These are phyloP conservation scores for Priceomyces haplophilus DNA, from an alignment of 805 yeast genomes.

Conservation along the genomic window DNA sequence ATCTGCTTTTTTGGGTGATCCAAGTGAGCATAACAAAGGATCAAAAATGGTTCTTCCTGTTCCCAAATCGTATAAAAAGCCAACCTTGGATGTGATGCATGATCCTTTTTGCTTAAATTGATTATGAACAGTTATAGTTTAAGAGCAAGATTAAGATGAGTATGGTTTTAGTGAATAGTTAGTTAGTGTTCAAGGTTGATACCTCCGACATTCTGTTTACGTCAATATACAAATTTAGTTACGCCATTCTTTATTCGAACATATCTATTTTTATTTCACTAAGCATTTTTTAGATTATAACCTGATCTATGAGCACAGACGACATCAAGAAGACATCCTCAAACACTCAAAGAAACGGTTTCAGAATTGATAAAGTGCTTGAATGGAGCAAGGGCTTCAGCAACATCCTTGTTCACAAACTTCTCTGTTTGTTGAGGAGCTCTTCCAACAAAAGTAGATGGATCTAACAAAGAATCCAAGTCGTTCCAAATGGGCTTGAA, in stretches of 20 bases:
- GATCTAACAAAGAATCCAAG: constrained; percentile 78
- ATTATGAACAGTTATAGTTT: neutral
- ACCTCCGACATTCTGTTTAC: no score
- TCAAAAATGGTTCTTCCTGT: neutral
- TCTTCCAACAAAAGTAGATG: constrained; percentile 94
- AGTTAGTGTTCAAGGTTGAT: no score
- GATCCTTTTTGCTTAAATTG: neutral
- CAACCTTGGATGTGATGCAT: neutral
- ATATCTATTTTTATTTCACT: neutral
- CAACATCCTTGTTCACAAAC: constrained; percentile 81
- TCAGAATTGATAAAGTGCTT: constrained; percentile 56
- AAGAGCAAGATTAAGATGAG: no score
- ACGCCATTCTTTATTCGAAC: no score
- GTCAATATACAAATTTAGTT: no score
- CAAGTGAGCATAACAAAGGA: neutral
- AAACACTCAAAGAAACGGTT: constrained; percentile 78
- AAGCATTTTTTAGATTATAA: neutral
- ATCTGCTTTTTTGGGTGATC: neutral
- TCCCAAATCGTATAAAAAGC: neutral
- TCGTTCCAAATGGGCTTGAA: constrained; percentile 88
- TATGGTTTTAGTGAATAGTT: no score
- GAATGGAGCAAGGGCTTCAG: constrained; percentile 73
- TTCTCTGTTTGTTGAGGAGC: constrained; percentile 98
- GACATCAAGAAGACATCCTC: neutral
- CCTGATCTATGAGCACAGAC: neutral